Percentiles rank a stretch among this genome's conserved stretches.
phyloP scores from a whole-genome alignment of 306 rosid genomes.

The Cucumis sativus region DNA sequence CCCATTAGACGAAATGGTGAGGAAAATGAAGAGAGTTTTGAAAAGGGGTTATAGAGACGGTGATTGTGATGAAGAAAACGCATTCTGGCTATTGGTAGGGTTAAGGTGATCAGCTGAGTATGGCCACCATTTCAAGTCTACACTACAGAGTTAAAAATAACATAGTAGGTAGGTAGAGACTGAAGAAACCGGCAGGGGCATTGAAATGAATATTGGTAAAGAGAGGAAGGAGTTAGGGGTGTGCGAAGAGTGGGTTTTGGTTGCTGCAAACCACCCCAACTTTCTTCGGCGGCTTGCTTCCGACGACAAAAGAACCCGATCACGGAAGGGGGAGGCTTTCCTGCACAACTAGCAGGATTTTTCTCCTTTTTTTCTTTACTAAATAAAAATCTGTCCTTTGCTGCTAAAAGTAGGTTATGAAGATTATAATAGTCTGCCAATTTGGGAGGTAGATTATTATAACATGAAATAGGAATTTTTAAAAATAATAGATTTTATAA shows the following conservation, averaged over 20 bases:
- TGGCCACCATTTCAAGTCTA: neutral
- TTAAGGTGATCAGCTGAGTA: neutral
- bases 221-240: no score
- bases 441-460: no score
- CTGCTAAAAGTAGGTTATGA: no score
- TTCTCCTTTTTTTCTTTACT: no score
- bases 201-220: neutral
- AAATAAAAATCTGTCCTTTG: no score
- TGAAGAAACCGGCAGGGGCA: neutral
- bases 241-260: neutral
- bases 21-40: conserved; percentile 22
- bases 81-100: conserved; percentile 18
- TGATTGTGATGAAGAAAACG: conserved; percentile 29
- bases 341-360: neutral
- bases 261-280: neutral
- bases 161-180: neutral
- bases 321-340: neutral
- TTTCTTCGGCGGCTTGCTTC: neutral
- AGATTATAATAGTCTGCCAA: no score
- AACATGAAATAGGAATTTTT: no score
- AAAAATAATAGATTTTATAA: no score
- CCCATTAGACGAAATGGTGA: conserved; percentile 27
- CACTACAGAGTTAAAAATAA: neutral
- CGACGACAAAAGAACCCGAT: neutral
- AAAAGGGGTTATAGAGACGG: conserved; percentile 4